Conservation (phyloP, 352 stramenopile species). For the Pythium apleroticum region DNA sequence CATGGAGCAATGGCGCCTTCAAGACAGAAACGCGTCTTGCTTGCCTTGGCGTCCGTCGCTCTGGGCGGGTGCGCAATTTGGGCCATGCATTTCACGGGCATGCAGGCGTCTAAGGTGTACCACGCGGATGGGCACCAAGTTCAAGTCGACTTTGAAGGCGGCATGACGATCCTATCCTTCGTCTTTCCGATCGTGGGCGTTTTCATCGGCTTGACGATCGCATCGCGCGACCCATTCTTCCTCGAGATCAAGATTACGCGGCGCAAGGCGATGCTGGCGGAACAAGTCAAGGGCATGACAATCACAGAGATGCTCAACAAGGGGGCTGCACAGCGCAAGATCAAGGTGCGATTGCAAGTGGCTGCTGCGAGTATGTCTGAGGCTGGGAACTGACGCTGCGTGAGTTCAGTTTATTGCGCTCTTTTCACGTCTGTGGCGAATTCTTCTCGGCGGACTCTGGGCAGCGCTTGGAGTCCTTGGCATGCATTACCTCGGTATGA, state of each 20-base stretch:
- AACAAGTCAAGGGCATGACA: conserved; percentile 42
- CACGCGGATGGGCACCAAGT: conserved; percentile 38
- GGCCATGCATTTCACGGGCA: conserved; percentile 77
- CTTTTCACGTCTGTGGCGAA: conserved; percentile 56
- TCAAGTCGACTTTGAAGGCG: conserved; percentile 50
- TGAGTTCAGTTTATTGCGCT: conserved; percentile 42
- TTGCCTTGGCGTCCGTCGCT: conserved; percentile 39
- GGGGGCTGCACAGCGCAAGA: conserved; percentile 40
- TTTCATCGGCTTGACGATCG: conserved; percentile 53
- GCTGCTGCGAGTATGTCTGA: neutral
- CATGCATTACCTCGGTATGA: conserved; percentile 80
- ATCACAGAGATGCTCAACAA: conserved; percentile 52
- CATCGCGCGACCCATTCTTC: conserved; percentile 63
- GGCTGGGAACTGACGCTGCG: neutral
- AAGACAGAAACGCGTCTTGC: conserved; percentile 41
- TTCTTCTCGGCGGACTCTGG: conserved; percentile 47
- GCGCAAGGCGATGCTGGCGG: conserved; percentile 48
- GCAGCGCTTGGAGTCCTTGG: conserved; percentile 60
- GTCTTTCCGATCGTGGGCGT: conserved; percentile 54
- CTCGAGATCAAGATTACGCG: conserved; percentile 53
- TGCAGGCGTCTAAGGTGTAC: conserved; percentile 47
- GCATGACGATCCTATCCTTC: conserved; percentile 55
- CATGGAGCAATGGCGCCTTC: conserved; percentile 71
- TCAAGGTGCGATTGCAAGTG: conserved; percentile 29
- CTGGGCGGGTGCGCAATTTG: conserved; percentile 69